Evolutionary conservation across 495 filamentous ascomycete genomes (phyloP), one percentile per base, ranked within the genome.

Genomic region (Daldinia childiae): DNA sequence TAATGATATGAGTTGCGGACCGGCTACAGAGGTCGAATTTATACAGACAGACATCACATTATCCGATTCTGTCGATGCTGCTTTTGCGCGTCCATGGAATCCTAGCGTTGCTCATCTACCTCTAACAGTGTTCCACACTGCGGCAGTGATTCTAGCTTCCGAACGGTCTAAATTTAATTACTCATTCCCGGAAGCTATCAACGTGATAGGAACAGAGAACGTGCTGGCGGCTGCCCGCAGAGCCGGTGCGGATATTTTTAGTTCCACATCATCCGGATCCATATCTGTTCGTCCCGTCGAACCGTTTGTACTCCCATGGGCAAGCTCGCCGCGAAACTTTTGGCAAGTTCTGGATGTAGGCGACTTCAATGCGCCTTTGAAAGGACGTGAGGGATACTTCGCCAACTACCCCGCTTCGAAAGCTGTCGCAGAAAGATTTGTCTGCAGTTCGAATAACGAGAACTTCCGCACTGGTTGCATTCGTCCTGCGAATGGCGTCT

Each of bases 251-350:
- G 80, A 84, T 55, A 82, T 85, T 8, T 86, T 91, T 39, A 78
- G 90, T 36, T 88, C 86, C 64, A 90, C 88, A 1, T 87, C 87
- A 0, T 88, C 86, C 3, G 87, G 79, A 15, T 87, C 86, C 27
- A 80, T 88, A 64, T 74, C 75, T 50, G 79, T 89, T 17, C 82
- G 80, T 21, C 81, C 81, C 0, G 77, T 85, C 3, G 76, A 78
- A 12, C 81, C 85, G 58, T 88, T 84, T 82, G 74, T 85, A 17
- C 58, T 79, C 2, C 86, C 85, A 0, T 88, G 86, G 86, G 76
- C 64, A 8, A 68, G 72, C 38, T 66, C 76, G 32, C 84, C 84
- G 4, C 69, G 71, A 15, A 59, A 82, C 59, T 79, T 77, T 60
- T 81, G 83, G 58, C 87, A 89, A 68, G 65, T 86, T 0, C 48